A percentile compares a stretch with the other conserved stretches of the same genome.
Conservation (phyloP, 2,329 filamentous ascomycete species). For the Parastagonospora nodorum region DNA sequence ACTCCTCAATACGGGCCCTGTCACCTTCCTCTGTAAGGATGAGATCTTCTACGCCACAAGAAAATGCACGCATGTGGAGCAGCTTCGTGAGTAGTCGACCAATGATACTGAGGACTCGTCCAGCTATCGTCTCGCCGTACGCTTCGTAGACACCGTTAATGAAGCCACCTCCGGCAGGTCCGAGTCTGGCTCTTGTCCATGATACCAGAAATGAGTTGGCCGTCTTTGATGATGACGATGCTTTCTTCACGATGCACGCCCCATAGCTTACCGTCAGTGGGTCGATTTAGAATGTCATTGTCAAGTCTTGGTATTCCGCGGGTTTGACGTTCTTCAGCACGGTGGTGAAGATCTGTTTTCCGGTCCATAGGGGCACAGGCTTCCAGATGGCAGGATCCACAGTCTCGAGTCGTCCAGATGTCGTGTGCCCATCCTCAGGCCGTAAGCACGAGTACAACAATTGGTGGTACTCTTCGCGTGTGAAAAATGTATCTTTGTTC, state of each 20-base stretch:
- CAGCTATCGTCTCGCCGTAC: slow-evolving; percentile 85
- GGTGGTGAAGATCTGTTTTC: slow-evolving; percentile 93
- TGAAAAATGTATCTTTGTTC: slow-evolving; percentile 89
- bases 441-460: slow-evolving; percentile 89
- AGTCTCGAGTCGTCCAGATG: slow-evolving; percentile 79
- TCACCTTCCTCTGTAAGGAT: slow-evolving; percentile 83
- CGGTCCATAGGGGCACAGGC: slow-evolving; percentile 84
- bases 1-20: slow-evolving; percentile 67
- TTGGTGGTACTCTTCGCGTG: slow-evolving; percentile 85
- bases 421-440: slow-evolving; percentile 87
- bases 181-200: slow-evolving; percentile 95
- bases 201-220: slow-evolving; percentile 87
- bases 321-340: slow-evolving; percentile 92
- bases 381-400: slow-evolving; percentile 82
- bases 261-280: slow-evolving; percentile 79
- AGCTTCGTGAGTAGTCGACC: slow-evolving; percentile 88
- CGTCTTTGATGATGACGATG: slow-evolving; percentile 79
- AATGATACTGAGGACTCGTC: slow-evolving; percentile 85
- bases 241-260: slow-evolving; percentile 76
- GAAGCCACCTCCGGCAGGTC: slow-evolving; percentile 82
- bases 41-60: slow-evolving; percentile 96
- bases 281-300: slow-evolving; percentile 80
- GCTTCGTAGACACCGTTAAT: slow-evolving; percentile 93
- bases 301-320: slow-evolving; percentile 73
- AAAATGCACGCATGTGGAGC: slow-evolving; percentile 92